phyloP scores from a whole-genome alignment of 192 early-diverging fungal species.

The Funneliformis geosporum region DNA sequence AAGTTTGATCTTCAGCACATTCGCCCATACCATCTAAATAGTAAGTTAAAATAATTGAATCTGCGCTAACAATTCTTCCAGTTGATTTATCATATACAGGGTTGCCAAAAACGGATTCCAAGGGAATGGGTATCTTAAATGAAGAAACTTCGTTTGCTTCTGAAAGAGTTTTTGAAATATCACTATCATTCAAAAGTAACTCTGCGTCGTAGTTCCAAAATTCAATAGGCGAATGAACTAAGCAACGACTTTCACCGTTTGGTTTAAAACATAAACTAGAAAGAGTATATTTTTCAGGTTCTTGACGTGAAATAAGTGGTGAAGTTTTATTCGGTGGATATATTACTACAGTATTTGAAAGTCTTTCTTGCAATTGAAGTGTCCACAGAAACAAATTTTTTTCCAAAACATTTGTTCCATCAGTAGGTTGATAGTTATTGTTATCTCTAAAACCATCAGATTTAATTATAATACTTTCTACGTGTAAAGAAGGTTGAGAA shows the following conservation, averaged over 20 bases:
- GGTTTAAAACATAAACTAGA: slow-evolving; percentile 18
- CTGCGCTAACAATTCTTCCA: slow-evolving; percentile 37
- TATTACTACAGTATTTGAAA: slow-evolving; percentile 3
- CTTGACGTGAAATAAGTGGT: not conserved
- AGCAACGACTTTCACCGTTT: slow-evolving; percentile 38
- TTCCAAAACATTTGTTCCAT: slow-evolving; percentile 3
- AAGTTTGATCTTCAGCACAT: not conserved
- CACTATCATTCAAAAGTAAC: not conserved
- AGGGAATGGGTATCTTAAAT: slow-evolving; percentile 12
- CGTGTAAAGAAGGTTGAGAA: not conserved
- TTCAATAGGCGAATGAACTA: slow-evolving; percentile 62
- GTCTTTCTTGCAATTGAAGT: not conserved
- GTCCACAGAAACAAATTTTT: slow-evolving; percentile 23
- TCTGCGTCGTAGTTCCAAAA: slow-evolving; percentile 42
- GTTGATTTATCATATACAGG: slow-evolving; percentile 1
- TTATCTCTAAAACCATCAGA: slow-evolving; percentile 4
- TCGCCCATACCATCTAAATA: slow-evolving; percentile 45
- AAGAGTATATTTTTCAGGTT: slow-evolving; percentile 1
- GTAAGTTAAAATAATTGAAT: slow-evolving; percentile 57
- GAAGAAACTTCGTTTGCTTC: not conserved
- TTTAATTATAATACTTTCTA: slow-evolving; percentile 19
- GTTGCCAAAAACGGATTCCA: slow-evolving; percentile 25
- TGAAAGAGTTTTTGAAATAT: slow-evolving; percentile 12
- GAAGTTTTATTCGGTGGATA: not conserved
- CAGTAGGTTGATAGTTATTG: not conserved